Evolutionary conservation across 352 stramenopile species (phyloP).

Genomic region (Pythium diclinum): DNA sequence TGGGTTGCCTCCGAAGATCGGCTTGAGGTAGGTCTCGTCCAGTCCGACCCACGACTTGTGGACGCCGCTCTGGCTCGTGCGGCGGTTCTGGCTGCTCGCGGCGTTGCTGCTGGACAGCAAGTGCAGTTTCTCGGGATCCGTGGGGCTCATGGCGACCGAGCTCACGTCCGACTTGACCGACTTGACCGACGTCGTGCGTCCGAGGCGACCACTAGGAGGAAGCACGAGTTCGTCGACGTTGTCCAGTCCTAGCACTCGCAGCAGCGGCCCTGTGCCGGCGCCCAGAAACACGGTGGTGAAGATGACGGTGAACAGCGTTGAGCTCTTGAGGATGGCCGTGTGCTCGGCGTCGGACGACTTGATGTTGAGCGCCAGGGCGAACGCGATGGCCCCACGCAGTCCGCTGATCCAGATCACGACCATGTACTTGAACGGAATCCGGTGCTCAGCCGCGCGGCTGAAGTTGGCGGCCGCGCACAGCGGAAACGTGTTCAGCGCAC

Average conservation of each 20-base stretch:
- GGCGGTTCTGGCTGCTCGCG: conserved; percentile 5
- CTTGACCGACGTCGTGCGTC: no score
- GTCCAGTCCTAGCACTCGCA: conserved; percentile 28
- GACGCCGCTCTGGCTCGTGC: conserved; percentile 18
- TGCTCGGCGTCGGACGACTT: conserved; percentile 30
- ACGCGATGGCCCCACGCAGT: conserved; percentile 91
- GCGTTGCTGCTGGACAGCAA: not conserved
- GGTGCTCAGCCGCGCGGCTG: conserved; percentile 29
- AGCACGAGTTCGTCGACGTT: not conserved
- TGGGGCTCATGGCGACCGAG: not conserved
- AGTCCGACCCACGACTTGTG: conserved; percentile 25
- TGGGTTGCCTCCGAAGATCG: conserved; percentile 27
- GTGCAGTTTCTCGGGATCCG: not conserved
- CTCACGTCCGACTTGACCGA: not conserved
- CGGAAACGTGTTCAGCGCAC: conserved; percentile 71
- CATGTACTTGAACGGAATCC: conserved; percentile 62
- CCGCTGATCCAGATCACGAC: conserved; percentile 91
- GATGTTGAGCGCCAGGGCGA: conserved; percentile 81
- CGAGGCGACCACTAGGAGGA: no score
- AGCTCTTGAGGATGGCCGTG: conserved; percentile 40
- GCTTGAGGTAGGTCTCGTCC: conserved; percentile 32
- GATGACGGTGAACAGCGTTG: conserved; percentile 59
- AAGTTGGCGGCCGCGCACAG: conserved; percentile 60
- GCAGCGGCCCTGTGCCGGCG: conserved; percentile 37
- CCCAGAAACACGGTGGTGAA: conserved; percentile 52